These are phyloP conservation scores for Pestalotiopsis sp. DNA, from an alignment of 2,329 filamentous ascomycete genomes.

Conservation along the genomic window DNA sequence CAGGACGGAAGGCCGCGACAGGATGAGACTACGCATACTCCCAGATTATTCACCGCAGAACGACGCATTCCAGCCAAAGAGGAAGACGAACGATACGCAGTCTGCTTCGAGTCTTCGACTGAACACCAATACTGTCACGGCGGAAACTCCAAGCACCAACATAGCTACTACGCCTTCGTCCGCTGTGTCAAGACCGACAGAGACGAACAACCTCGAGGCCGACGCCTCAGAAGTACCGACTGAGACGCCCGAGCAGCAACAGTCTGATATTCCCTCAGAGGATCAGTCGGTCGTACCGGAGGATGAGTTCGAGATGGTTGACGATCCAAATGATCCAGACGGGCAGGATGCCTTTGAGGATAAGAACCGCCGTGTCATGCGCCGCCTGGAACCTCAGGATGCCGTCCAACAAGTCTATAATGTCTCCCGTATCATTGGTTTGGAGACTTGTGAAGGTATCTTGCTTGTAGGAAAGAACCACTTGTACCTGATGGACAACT, in stretches of 20 bases:
- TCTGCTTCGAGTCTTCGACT: constrained; percentile 37
- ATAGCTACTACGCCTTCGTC: constrained; percentile 16
- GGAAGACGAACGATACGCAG: constrained; percentile 55
- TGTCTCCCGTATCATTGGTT: constrained; percentile 87
- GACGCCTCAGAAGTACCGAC: constrained; percentile 10
- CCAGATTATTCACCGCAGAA: constrained; percentile 71
- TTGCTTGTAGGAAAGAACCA: constrained; percentile 90
- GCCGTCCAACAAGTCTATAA: constrained; percentile 94
- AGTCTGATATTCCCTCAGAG: constrained; percentile 23
- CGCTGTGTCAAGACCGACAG: constrained; percentile 18
- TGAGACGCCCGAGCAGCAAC: constrained; percentile 14
- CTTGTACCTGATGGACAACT: constrained; percentile 93
- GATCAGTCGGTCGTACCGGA: constrained; percentile 54
- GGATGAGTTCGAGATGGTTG: constrained; percentile 94
- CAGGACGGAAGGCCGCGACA: constrained; percentile 90
- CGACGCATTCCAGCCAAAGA: constrained; percentile 83
- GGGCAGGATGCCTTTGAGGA: constrained; percentile 82
- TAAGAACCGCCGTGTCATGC: constrained; percentile 97
- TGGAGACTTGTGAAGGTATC: constrained; percentile 92
- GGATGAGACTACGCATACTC: constrained; percentile 87
- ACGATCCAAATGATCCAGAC: constrained; percentile 86
- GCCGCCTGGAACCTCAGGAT: constrained; percentile 86
- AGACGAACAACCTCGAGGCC: not conserved
- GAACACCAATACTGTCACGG: constrained; percentile 19
- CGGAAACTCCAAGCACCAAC: constrained; percentile 18